Evolutionary conservation across 345 rosid genomes (phyloP).

Genomic region (Ceriops decandra): DNA sequence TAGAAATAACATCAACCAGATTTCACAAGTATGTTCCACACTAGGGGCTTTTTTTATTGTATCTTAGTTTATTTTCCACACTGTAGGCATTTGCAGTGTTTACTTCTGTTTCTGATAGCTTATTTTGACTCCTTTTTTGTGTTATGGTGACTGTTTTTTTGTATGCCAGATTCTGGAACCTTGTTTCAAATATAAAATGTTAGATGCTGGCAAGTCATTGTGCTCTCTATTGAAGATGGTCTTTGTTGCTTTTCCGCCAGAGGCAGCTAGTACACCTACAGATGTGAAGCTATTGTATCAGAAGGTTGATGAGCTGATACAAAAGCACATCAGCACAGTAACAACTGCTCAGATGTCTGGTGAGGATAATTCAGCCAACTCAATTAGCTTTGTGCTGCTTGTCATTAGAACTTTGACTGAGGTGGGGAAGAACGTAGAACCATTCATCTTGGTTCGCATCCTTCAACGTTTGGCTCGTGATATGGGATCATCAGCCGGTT

Average conservation of each 20-base stretch:
- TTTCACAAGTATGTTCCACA: slow-evolving; percentile 62
- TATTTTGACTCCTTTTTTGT: background rate
- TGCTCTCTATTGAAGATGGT: slow-evolving; percentile 96
- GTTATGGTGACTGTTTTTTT: slow-evolving; percentile 8
- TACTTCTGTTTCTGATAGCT: background rate
- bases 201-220: slow-evolving; percentile 92
- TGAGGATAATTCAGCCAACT: slow-evolving; percentile 72
- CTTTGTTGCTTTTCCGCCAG: slow-evolving; percentile 80
- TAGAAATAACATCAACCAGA: slow-evolving; percentile 85
- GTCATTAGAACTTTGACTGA: slow-evolving; percentile 88
- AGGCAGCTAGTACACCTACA: slow-evolving; percentile 55
- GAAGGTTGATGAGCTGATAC: slow-evolving; percentile 87
- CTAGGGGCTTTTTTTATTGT: background rate
- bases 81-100: slow-evolving; percentile 9
- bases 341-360: slow-evolving; percentile 65
- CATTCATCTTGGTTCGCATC: slow-evolving; percentile 68
- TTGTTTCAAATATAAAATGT: slow-evolving; percentile 89
- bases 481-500: slow-evolving; percentile 79
- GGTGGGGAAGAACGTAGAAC: slow-evolving; percentile 78
- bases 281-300: slow-evolving; percentile 78
- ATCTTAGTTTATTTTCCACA: too few species aligned
- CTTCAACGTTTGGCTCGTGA: slow-evolving; percentile 90
- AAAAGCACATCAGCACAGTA: slow-evolving; percentile 66
- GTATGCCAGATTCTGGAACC: slow-evolving; percentile 83
- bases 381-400: slow-evolving; percentile 86